phyloP scores from a whole-genome alignment of 2,329 filamentous ascomycete species.

The Ophiocordyceps camponoti-leonardi region DNA sequence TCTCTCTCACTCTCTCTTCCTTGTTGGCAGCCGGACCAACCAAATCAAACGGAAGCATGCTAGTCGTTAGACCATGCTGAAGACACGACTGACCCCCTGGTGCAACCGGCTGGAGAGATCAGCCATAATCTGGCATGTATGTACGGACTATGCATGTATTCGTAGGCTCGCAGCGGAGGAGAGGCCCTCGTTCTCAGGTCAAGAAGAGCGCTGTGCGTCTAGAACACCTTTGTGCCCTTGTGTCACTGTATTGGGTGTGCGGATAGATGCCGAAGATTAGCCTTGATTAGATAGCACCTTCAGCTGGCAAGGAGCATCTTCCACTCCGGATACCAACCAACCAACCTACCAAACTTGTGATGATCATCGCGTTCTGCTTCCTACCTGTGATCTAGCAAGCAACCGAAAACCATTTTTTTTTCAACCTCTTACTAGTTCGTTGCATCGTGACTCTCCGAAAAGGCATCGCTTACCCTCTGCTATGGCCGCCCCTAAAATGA shows the following conservation, averaged over 20 bases:
- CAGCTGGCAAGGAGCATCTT: background rate
- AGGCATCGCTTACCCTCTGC: constrained; percentile 9
- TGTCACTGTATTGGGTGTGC: too few relatives aligned
- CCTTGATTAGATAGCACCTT: background rate
- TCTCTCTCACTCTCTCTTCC: background rate
- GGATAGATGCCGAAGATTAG: background rate
- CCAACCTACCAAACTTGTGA: too few relatives aligned
- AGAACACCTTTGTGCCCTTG: too few relatives aligned
- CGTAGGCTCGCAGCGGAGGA: too few relatives aligned
- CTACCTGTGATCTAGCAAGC: constrained; percentile 19
- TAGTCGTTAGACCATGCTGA: background rate
- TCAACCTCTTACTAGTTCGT: constrained; percentile 4
- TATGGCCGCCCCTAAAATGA: constrained; percentile 57
- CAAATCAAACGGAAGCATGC: background rate
- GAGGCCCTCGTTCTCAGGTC: too few relatives aligned
- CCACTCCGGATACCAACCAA: too few relatives aligned
- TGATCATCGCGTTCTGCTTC: constrained; percentile 2
- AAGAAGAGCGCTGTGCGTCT: too few relatives aligned
- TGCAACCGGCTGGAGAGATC: background rate
- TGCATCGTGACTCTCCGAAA: background rate
- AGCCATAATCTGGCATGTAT: background rate
- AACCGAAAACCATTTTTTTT: constrained; percentile 17
- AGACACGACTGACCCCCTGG: background rate
- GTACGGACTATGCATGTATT: background rate
- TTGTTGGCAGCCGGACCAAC: background rate